Base-by-base conservation (phyloP, 345 rosid genomes). In the Melaleuca alternifolia region DNA sequence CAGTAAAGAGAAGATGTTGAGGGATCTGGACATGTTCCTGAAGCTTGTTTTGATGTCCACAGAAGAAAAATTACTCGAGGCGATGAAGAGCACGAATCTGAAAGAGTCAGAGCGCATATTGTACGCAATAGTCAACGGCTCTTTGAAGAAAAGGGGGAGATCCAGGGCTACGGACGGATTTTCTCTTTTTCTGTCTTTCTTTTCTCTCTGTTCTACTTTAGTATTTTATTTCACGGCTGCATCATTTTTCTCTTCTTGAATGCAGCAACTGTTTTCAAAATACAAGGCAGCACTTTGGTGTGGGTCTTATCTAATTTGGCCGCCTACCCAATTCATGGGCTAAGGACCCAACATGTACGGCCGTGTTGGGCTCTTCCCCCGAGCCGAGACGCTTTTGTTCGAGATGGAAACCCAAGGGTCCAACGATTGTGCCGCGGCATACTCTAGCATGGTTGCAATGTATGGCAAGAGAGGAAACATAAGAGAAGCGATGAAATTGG, bases 331-430 rank as follows among this genome's bases (percentile, higher is more conserved):
- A n/a, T n/a, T n/a, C n/a, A n/a, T n/a, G n/a, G n/a, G n/a, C n/a
- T n/a, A n/a, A n/a, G n/a, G n/a, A n/a, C n/a, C 91, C 10, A 84
- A 20, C 75, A 92, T 91, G 76, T 96, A 94, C 12, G 93, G 91
- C 87, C 92, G 95, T 3, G 84, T 89, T 18, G 94, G 93, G 83
- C 91, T 91, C 82, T 92, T 93, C 85, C 75, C 91, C 4, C 91
- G 93, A 89, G 98, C 99, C 1, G 98, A 95, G 85, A 90, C 9
- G 89, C 84, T 90, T 86, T 94, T 95, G 57, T 83, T 76, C 4
- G 98, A 95, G 89, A 96, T 96, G 99, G 93, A 92, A 48, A 87
- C 85, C 52, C 93, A 92, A 51, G 98, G 98, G 11, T 94, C 91
- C 37, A 93, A 94, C 82, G 93, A 91, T 87, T 94, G 99, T 62